These are phyloP conservation scores for Anastatica hierochuntica DNA, from an alignment of 345 rosid genomes.

Conservation along the genomic window DNA sequence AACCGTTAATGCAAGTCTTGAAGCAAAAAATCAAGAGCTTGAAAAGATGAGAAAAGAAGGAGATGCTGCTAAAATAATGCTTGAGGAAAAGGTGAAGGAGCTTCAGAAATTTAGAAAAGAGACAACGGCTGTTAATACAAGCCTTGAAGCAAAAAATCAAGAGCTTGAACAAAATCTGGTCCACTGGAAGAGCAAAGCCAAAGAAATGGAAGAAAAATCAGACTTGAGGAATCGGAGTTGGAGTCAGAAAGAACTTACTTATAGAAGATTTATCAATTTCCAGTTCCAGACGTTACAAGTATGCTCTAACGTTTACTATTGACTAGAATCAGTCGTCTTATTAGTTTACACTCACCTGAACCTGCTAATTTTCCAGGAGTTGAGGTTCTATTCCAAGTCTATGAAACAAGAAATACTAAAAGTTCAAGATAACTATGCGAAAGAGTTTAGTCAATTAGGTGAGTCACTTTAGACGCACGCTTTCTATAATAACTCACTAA, in stretches of 20 bases:
- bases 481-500: neutral
- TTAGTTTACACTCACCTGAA: slow-evolving; percentile 3
- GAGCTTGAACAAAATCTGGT: slow-evolving; percentile 43
- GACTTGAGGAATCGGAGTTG: slow-evolving; percentile 35
- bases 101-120: slow-evolving; percentile 31
- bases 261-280: slow-evolving; percentile 30
- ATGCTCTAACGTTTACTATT: slow-evolving; percentile 17
- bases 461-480: slow-evolving; percentile 5
- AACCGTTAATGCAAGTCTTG: slow-evolving; percentile 26
- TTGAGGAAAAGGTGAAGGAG: slow-evolving; percentile 23
- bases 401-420: slow-evolving; percentile 54
- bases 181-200: slow-evolving; percentile 40
- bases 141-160: slow-evolving; percentile 31
- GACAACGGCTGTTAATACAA: slow-evolving; percentile 29
- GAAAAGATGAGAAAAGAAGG: slow-evolving; percentile 44
- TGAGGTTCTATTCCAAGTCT: slow-evolving; percentile 40
- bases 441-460: slow-evolving; percentile 55
- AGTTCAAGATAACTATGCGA: slow-evolving; percentile 31
- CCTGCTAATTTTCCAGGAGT: slow-evolving; percentile 39
- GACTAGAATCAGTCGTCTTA: slow-evolving; percentile 21
- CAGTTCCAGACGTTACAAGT: slow-evolving; percentile 53
- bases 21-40: slow-evolving; percentile 37
- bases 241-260: slow-evolving; percentile 45
- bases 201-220: slow-evolving; percentile 36
- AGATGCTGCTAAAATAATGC: slow-evolving; percentile 31